These are phyloP conservation scores for Phlebiopsis gigantea DNA, from an alignment of 768 basidiomycete genomes.

Conservation along the genomic window DNA sequence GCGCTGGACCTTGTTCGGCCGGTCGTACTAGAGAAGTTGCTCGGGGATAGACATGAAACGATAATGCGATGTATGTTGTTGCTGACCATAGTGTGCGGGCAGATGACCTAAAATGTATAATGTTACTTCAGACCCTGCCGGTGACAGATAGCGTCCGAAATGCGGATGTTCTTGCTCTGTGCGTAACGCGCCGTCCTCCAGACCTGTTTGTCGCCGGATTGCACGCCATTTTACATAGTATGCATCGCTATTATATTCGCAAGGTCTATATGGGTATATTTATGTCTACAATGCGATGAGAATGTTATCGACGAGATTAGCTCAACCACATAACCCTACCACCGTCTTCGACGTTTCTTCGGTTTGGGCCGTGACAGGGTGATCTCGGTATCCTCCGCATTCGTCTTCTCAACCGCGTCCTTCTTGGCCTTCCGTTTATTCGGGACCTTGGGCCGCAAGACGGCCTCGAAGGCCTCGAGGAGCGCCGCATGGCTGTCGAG, in stretches of 20 bases:
- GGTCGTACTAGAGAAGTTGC: conserved; percentile 58
- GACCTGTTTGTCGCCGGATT: too few relatives aligned
- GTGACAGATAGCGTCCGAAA: too few relatives aligned
- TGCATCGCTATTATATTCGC: too few relatives aligned
- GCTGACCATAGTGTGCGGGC: neutral
- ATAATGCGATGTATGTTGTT: neutral
- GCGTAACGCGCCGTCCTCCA: too few relatives aligned
- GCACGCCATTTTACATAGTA: too few relatives aligned
- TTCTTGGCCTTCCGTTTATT: neutral
- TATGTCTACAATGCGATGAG: too few relatives aligned
- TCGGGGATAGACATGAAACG: neutral
- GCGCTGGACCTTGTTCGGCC: conserved; percentile 95
- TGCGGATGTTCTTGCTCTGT: too few relatives aligned
- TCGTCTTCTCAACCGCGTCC: neutral
- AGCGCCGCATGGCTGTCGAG: neutral
- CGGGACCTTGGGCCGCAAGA: neutral
- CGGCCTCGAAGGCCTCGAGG: neutral
- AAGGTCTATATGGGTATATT: too few relatives aligned
- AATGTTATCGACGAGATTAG: too few relatives aligned
- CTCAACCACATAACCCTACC: neutral
- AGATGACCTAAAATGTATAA: neutral
- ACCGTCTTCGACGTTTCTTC: neutral
- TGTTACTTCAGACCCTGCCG: neutral
- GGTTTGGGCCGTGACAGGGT: neutral
- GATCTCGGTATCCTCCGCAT: neutral